phyloP scores from a whole-genome alignment of 306 rosid genomes.

The Sesbania bispinosa region DNA sequence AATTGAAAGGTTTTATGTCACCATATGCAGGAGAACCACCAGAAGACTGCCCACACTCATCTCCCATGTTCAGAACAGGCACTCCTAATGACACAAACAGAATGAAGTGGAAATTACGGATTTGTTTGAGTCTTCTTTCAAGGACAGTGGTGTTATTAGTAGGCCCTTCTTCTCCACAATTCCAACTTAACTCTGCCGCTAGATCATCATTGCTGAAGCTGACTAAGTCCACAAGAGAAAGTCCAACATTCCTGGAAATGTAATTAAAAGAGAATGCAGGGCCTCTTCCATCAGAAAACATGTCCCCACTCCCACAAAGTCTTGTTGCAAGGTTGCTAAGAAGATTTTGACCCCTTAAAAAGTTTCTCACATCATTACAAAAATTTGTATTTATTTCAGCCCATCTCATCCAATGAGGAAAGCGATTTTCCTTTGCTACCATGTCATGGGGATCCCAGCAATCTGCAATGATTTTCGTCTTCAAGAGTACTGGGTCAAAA shows the following conservation, averaged over 20 bases:
- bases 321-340: constrained; percentile 84
- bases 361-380: constrained; percentile 59
- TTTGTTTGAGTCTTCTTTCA: constrained; percentile 74
- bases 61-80: constrained; percentile 95
- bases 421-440: constrained; percentile 43
- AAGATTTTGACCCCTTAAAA: constrained; percentile 69
- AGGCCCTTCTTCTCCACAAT: constrained; percentile 96
- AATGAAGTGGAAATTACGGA: constrained; percentile 71
- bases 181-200: constrained; percentile 74
- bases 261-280: constrained; percentile 83
- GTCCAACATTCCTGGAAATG: constrained; percentile 59
- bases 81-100: constrained; percentile 81
- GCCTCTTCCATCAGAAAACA: constrained; percentile 70
- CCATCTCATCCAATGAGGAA: constrained; percentile 99
- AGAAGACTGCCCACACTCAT: constrained; percentile 79
- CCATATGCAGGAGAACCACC: constrained; percentile 59
- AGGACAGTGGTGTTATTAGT: constrained; percentile 54
- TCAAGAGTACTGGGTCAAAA: constrained; percentile 77
- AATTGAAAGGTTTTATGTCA: constrained; percentile 53
- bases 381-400: constrained; percentile 76
- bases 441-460: constrained; percentile 61
- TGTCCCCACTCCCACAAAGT: constrained; percentile 89
- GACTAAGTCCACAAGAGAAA: constrained; percentile 83
- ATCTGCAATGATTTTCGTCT: constrained; percentile 81
- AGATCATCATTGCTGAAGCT: constrained; percentile 59